Conservation (phyloP, 495 filamentous ascomycete genomes). For the Schizothecium vesticola region DNA sequence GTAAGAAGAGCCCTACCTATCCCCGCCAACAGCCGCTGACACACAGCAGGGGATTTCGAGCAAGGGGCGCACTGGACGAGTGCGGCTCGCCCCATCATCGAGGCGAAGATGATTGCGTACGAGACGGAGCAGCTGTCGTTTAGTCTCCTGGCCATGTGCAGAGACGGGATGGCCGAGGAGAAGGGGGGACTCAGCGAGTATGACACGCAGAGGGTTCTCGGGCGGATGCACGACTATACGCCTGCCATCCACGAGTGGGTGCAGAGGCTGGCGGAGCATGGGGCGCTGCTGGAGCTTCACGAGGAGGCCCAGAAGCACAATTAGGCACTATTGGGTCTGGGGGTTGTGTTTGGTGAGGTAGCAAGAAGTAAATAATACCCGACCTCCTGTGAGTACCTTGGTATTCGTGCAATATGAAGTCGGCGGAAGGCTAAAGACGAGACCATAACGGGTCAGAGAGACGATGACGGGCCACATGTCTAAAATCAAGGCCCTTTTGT, state of each 20-base stretch:
- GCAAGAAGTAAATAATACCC: background rate
- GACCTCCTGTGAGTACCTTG: background rate
- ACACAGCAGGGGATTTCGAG: conserved; percentile 17
- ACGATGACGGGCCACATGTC: background rate
- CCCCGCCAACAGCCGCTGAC: background rate
- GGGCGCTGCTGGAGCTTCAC: conserved; percentile 29
- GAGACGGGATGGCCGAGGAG: conserved; percentile 31
- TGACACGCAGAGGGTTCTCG: conserved; percentile 24
- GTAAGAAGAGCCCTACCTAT: conserved; percentile 35
- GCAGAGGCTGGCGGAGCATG: conserved; percentile 35
- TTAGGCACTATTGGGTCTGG: background rate
- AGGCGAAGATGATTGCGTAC: conserved; percentile 36
- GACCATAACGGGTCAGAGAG: background rate
- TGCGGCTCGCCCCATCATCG: conserved; percentile 34
- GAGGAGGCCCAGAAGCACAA: conserved; percentile 17
- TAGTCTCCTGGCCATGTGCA: conserved; percentile 44
- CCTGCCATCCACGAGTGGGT: conserved; percentile 43
- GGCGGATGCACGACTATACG: conserved; percentile 37
- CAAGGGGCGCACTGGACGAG: conserved; percentile 35
- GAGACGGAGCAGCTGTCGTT: conserved; percentile 35
- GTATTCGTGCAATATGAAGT: background rate
- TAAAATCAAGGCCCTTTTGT: background rate
- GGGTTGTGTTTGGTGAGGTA: background rate
- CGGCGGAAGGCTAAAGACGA: background rate
- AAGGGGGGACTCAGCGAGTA: conserved; percentile 21